Base-by-base conservation (phyloP, 2,329 filamentous ascomycete species). In the Aspergillus sclerotialis region DNA sequence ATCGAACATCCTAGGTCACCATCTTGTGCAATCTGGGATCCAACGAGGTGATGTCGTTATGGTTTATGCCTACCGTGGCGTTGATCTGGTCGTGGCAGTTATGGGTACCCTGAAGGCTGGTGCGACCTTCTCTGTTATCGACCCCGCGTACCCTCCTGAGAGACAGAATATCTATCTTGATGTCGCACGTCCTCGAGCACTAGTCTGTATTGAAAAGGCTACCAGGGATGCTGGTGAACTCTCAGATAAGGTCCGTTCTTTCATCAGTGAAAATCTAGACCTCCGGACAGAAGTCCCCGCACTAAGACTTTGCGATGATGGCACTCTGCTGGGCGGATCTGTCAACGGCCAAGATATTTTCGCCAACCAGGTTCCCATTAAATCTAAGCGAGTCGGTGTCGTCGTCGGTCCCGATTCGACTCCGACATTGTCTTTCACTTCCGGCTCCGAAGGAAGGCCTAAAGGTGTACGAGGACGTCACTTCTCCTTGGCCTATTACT, bases 391-490 rank as follows among this genome's bases (percentile, higher is more conserved):
- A 11, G 82, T 86, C 1, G 78, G 78, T 33, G 80, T 94, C 3
- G 53, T 86, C 4, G 83, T 96, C 9, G 90, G 90, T 0, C 90
- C 90, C 0, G 90, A 96, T 59, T 86, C 82, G 11, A 82, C 72
- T 5, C 82, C 83, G 2, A 94, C 83, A 0, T 67, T 94, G 1
- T 75, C 69, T 17, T 88, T 85, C 56, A 88, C 84, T 1, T 78
- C 72, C 5, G 87, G 88, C 9, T 66, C 63, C 1, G 85, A 93
- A 64, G 86, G 84, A 29, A 70, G 76, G 45, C 88, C 87, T 21
- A 94, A 94, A 68, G 87, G 87, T 47, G 90, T 96, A 9, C 73
- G 80, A 36, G 89, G 90, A 1, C 76, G 90, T 10, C 90, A 96
- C 62, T 96, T 83, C 65, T 84, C 78, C 32, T 68, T 96, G 40